Percentiles rank a stretch among this genome's conserved stretches.
Conservation (phyloP, 768 basidiomycete genomes). For the Leucocoprinus leucothites region DNA sequence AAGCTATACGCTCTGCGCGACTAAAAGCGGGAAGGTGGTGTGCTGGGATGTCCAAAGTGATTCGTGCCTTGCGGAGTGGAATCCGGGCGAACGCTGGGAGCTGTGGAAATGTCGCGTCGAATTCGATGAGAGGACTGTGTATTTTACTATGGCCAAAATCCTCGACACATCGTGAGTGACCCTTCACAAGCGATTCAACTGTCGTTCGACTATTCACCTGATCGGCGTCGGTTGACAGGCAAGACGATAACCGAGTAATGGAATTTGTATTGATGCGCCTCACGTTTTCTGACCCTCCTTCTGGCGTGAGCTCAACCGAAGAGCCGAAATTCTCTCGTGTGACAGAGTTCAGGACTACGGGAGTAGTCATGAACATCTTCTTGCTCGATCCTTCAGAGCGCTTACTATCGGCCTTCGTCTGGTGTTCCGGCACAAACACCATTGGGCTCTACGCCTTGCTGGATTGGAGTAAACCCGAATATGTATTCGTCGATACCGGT, state of each 20-base stretch:
- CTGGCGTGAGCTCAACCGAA: conserved; percentile 32
- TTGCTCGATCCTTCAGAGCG: conserved; percentile 62
- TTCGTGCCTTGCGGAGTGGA: conserved; percentile 64
- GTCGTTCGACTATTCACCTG: background rate
- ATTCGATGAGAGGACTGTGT: conserved; percentile 68
- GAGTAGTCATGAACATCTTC: conserved; percentile 77
- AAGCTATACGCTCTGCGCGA: conserved; percentile 73
- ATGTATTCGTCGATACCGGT: conserved; percentile 71
- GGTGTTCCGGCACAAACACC: conserved; percentile 51
- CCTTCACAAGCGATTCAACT: background rate
- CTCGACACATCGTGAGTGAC: conserved; percentile 44
- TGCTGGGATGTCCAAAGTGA: conserved; percentile 74
- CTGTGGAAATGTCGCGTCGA: conserved; percentile 79
- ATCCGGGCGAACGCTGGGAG: conserved; percentile 61
- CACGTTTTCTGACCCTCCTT: conserved; percentile 49
- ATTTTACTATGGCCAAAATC: conserved; percentile 73
- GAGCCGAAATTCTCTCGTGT: conserved; percentile 55
- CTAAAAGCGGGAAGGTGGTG: conserved; percentile 71
- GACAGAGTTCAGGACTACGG: conserved; percentile 60
- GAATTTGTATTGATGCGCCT: conserved; percentile 71
- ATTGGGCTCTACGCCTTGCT: conserved; percentile 61
- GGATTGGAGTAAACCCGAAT: conserved; percentile 65
- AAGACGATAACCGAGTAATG: conserved; percentile 63
- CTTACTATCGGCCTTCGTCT: conserved; percentile 68
- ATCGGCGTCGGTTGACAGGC: conserved; percentile 27